Percentiles rank a stretch among this genome's conserved stretches.
These are phyloP conservation scores for Celoporthe dispersa DNA, from an alignment of 2,329 filamentous ascomycete species.

Conservation along the genomic window DNA sequence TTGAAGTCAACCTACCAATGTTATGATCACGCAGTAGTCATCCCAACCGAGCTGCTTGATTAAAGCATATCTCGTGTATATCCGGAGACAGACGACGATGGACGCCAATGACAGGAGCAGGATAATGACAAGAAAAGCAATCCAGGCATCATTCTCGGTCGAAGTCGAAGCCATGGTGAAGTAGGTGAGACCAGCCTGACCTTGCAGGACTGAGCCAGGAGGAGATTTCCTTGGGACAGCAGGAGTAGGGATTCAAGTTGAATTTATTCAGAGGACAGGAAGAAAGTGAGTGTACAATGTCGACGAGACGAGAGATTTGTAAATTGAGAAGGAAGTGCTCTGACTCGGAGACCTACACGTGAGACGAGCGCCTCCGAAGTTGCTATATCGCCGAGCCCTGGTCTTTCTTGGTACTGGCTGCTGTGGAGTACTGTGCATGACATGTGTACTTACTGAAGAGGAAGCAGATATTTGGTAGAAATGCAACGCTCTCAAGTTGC, in stretches of 20 bases:
- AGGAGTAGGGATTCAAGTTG: neutral
- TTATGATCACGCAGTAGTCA: slow-evolving; percentile 41
- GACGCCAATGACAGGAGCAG: slow-evolving; percentile 20
- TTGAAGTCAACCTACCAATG: slow-evolving; percentile 41
- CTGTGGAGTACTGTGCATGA: neutral
- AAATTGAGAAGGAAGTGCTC: slow-evolving; percentile 18
- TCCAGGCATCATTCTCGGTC: slow-evolving; percentile 18
- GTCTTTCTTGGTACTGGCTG: slow-evolving; percentile 7
- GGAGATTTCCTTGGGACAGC: neutral
- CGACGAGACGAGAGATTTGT: slow-evolving; percentile 10
- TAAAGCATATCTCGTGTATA: slow-evolving; percentile 38
- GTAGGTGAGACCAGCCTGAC: slow-evolving; percentile 17
- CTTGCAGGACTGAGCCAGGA: neutral
- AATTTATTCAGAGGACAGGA: slow-evolving; percentile 12
- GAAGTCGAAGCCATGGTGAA: slow-evolving; percentile 19
- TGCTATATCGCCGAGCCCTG: neutral
- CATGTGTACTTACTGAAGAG: neutral
- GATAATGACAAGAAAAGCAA: slow-evolving; percentile 18
- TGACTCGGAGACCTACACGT: slow-evolving; percentile 16
- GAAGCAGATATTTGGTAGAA: neutral
- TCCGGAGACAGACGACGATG: slow-evolving; percentile 36
- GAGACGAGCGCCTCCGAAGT: slow-evolving; percentile 16
- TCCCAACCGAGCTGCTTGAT: slow-evolving; percentile 39
- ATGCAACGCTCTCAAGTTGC: neutral
- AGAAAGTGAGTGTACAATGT: neutral